Evolutionary conservation across 2,329 filamentous ascomycete genomes (phyloP).

Genomic region (Epichloe sibirici): DNA sequence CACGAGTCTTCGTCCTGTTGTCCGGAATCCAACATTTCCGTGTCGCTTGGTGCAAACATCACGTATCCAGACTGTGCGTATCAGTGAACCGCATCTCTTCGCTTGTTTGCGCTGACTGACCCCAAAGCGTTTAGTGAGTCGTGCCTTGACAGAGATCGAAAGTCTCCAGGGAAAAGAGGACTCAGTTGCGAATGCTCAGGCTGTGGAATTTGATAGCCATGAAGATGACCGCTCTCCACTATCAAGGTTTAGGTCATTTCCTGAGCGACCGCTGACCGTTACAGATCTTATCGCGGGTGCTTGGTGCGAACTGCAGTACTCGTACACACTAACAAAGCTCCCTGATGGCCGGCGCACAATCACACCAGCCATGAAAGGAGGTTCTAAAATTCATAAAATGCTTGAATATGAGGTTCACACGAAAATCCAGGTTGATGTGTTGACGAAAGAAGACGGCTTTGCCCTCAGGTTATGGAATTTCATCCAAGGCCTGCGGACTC

Average conservation of each 20-base stretch:
- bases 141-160: conserved; percentile 20
- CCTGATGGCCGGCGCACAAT: conserved; percentile 59
- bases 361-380: conserved; percentile 75
- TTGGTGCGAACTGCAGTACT: conserved; percentile 95
- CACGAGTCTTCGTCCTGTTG: background rate
- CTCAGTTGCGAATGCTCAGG: background rate
- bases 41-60: conserved; percentile 18
- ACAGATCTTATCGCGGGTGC: conserved; percentile 79
- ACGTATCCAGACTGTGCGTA: conserved; percentile 42
- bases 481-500: conserved; percentile 67
- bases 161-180: conserved; percentile 7
- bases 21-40: background rate
- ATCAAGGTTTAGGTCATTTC: conserved; percentile 64
- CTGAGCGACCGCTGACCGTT: conserved; percentile 70
- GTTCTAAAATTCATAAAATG: conserved; percentile 65
- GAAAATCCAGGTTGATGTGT: conserved; percentile 58
- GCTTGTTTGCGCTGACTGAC: conserved; percentile 36
- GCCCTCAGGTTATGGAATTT: conserved; percentile 83
- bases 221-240: conserved; percentile 44
- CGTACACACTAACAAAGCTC: conserved; percentile 66
- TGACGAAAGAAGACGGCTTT: conserved; percentile 69
- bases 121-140: conserved; percentile 57
- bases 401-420: conserved; percentile 79
- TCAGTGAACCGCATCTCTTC: background rate
- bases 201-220: background rate